These are phyloP conservation scores for barley (Hordeum vulgare) DNA, from an alignment of 176 grass and related monocot species.

Conservation along the genomic window DNA sequence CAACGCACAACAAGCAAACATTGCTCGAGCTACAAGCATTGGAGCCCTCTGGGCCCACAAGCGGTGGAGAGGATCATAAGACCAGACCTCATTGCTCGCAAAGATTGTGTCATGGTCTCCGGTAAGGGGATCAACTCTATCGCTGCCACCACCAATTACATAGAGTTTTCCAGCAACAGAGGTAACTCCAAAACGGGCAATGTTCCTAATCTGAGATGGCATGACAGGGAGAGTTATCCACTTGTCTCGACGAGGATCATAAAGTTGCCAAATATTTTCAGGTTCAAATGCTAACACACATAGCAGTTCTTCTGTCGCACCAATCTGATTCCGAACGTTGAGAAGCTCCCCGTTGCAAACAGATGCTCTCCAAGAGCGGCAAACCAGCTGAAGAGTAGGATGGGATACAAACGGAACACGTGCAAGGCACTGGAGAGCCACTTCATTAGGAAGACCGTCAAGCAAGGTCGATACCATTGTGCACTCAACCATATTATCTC, in stretches of 20 bases:
- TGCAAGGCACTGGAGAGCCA: conserved; percentile 82
- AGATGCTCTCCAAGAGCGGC: conserved; percentile 60
- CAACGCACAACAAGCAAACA: conserved; percentile 95
- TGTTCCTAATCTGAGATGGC: conserved; percentile 86
- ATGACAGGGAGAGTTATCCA: conserved; percentile 94
- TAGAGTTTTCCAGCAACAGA: conserved; percentile 84
- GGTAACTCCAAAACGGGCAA: conserved; percentile 77
- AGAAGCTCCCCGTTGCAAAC: conserved; percentile 53
- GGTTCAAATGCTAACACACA: conserved; percentile 91
- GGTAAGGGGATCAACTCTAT: conserved; percentile 86
- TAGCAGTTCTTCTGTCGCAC: conserved; percentile 66
- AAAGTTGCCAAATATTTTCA: conserved; percentile 97
- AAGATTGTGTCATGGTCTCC: conserved; percentile 91
- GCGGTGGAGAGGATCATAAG: conserved; percentile 63
- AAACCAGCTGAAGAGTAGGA: conserved; percentile 75
- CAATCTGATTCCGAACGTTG: conserved; percentile 51
- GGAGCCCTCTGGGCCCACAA: conserved; percentile 56
- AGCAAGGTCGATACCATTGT: conserved; percentile 50
- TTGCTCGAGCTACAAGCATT: conserved; percentile 78
- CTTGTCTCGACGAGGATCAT: conserved; percentile 76
- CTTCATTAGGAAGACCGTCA: conserved; percentile 91
- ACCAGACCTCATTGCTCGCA: conserved; percentile 98
- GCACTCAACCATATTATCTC: conserved; percentile 17
- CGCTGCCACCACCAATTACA: conserved; percentile 93
- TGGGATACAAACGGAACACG: conserved; percentile 79